phyloP scores from a whole-genome alignment of 2,329 filamentous ascomycete genomes.

The Colletotrichum chrysophilum region DNA sequence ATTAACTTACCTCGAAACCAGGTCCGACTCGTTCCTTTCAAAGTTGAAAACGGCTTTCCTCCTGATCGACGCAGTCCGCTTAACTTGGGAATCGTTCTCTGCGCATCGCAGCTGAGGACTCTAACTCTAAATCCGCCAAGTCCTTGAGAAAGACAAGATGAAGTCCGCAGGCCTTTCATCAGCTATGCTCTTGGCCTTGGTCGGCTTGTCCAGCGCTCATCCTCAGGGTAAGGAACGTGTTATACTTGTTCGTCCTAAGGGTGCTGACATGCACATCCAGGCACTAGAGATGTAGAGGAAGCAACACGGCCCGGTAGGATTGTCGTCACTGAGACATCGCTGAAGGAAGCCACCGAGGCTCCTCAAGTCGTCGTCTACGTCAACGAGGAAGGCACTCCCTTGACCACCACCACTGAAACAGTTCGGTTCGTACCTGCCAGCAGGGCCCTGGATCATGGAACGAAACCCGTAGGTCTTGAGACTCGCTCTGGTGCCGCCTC shows the following conservation, averaged over 20 bases:
- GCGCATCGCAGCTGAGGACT: not conserved
- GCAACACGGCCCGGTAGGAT: slow-evolving; percentile 22
- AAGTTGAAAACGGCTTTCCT: not conserved
- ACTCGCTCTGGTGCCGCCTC: not conserved
- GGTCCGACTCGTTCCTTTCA: not conserved
- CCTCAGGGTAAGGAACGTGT: not conserved
- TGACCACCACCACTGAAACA: slow-evolving; percentile 48
- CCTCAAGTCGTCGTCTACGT: slow-evolving; percentile 64
- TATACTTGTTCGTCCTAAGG: too few relatives aligned
- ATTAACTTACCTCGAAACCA: slow-evolving; percentile 15
- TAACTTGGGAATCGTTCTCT: not conserved
- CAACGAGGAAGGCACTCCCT: slow-evolving; percentile 58
- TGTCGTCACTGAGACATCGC: slow-evolving; percentile 40
- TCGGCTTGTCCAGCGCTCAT: slow-evolving; percentile 9
- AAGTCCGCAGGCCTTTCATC: not conserved
- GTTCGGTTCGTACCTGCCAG: slow-evolving; percentile 33
- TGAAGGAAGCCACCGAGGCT: slow-evolving; percentile 44
- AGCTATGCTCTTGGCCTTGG: not conserved
- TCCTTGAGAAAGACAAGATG: not conserved
- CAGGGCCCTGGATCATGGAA: not conserved
- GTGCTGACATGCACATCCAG: not conserved
- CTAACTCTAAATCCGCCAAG: not conserved
- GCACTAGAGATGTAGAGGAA: slow-evolving; percentile 5
- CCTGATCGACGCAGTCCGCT: not conserved
- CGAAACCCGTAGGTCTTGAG: not conserved